Conservation (phyloP, 257 asterid species). For the Petrea volubilis region DNA sequence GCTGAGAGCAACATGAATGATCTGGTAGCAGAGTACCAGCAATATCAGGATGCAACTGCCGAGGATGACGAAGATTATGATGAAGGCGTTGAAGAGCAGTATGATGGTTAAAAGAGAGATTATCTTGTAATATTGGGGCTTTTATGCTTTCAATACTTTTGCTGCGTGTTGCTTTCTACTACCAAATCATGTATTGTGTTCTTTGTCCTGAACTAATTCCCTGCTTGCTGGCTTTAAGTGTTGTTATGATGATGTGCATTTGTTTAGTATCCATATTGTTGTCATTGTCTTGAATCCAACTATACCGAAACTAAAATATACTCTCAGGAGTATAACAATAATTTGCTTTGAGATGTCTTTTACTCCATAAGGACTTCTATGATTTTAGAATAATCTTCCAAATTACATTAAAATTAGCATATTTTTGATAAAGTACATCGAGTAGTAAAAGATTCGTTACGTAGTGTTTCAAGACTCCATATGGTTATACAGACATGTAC, state of each 20-base stretch:
- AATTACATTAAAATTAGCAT: no score
- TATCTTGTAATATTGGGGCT: neutral
- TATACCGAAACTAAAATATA: neutral
- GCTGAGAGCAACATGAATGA: constrained; percentile 94
- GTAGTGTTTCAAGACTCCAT: no score
- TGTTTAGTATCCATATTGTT: constrained; percentile 15
- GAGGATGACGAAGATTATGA: constrained; percentile 77
- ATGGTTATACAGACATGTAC: no score
- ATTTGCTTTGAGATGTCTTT: neutral
- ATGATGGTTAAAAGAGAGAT: constrained; percentile 30
- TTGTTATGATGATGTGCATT: constrained; percentile 17
- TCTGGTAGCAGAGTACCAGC: constrained; percentile 87
- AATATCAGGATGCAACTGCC: constrained; percentile 87
- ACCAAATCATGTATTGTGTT: constrained; percentile 6
- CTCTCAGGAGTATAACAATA: neutral
- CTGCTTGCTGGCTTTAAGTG: constrained; percentile 4
- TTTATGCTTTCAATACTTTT: neutral
- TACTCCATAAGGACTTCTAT: no score
- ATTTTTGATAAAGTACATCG: no score
- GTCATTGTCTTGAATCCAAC: constrained; percentile 4
- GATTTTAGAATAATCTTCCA: no score
- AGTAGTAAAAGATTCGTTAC: no score
- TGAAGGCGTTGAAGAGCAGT: constrained; percentile 42
- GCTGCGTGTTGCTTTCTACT: neutral
- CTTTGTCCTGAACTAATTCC: constrained; percentile 1